Evolutionary conservation across 495 filamentous ascomycete species (phyloP).

Genomic region (Rusavskia elegans): DNA sequence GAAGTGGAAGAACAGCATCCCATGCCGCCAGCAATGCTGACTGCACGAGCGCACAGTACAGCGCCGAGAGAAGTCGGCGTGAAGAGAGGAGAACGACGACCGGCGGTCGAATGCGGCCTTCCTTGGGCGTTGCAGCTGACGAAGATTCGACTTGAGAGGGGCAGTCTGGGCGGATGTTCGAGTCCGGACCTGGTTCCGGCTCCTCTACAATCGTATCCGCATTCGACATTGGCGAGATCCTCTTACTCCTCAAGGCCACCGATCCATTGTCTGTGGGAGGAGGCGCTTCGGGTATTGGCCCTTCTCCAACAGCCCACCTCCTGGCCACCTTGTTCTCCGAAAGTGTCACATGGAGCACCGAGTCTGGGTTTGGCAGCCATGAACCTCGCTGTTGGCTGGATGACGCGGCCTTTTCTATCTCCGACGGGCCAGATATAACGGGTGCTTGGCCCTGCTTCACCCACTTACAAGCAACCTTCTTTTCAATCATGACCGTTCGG

Average conservation of each 20-base stretch:
- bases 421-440: neutral
- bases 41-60: conserved; percentile 43
- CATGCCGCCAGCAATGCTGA: conserved; percentile 40
- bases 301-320: neutral
- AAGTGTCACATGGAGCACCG: neutral
- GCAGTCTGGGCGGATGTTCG: neutral
- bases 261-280: neutral
- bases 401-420: neutral
- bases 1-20: conserved; percentile 39
- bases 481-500: conserved; percentile 57
- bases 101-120: conserved; percentile 3
- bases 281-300: neutral
- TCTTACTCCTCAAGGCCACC: neutral
- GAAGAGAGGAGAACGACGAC: conserved; percentile 37
- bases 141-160: neutral
- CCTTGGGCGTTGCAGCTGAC: neutral
- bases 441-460: conserved; percentile 9
- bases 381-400: neutral
- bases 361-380: neutral
- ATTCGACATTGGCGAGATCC: neutral
- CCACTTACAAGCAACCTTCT: conserved; percentile 58
- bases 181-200: neutral
- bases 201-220: neutral
- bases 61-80: conserved; percentile 34
- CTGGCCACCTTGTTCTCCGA: neutral